phyloP scores from a whole-genome alignment of 371 early-diverging fungal species.

The Fennellomyces sp. region DNA sequence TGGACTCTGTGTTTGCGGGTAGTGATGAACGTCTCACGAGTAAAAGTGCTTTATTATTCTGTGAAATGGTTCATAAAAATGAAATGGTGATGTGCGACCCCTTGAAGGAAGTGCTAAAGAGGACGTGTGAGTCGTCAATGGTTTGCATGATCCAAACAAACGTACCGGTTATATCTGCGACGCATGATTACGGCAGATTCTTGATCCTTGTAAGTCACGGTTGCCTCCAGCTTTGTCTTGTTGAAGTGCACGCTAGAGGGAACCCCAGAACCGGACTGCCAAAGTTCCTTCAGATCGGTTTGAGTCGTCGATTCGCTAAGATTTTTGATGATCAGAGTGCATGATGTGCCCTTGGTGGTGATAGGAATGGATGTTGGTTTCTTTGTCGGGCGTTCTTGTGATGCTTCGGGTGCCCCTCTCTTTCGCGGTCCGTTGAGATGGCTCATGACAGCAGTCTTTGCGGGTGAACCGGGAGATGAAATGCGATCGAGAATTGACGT shows the following conservation, averaged over 20 bases:
- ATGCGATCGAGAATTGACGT: neutral
- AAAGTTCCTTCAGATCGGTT: neutral
- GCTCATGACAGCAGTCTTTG: neutral
- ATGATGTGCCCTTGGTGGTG: conserved; percentile 2
- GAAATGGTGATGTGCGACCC: neutral
- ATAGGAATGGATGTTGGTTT: neutral
- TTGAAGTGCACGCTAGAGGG: neutral
- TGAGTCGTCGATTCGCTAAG: neutral
- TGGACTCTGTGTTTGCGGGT: too few species aligned
- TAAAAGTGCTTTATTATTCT: too few species aligned
- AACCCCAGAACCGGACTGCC: neutral
- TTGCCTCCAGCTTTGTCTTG: neutral
- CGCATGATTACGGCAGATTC: conserved; percentile 7
- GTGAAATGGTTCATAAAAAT: neutral
- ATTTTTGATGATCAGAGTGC: neutral
- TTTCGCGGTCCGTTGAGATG: neutral
- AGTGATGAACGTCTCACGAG: too few species aligned
- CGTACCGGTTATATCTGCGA: conserved; percentile 8
- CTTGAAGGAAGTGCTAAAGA: neutral
- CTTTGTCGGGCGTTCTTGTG: neutral
- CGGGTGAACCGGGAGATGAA: neutral
- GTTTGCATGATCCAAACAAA: neutral
- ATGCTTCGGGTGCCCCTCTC: neutral
- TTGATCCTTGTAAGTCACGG: neutral
- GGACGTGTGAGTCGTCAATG: neutral